These are phyloP conservation scores for Trichocomaceae sp. DNA, from an alignment of 2,329 filamentous ascomycete genomes.

Conservation along the genomic window DNA sequence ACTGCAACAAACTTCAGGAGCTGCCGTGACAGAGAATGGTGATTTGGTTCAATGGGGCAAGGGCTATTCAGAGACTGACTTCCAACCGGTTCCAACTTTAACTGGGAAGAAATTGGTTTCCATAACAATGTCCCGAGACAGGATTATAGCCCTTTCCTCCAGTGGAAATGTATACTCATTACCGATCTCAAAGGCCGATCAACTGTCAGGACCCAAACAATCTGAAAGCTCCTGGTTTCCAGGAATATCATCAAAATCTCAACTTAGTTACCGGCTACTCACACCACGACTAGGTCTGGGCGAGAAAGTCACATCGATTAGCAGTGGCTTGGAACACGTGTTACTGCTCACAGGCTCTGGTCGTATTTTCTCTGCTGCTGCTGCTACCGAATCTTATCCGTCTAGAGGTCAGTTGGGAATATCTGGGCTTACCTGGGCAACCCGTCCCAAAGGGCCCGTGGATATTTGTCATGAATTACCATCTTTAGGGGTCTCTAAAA, in stretches of 20 bases:
- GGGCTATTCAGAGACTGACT: constrained; percentile 61
- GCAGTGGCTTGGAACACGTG: constrained; percentile 76
- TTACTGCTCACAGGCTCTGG: constrained; percentile 78
- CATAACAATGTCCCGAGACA: constrained; percentile 70
- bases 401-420: constrained; percentile 80
- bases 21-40: constrained; percentile 78
- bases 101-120: constrained; percentile 73
- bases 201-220: constrained; percentile 57
- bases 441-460: constrained; percentile 67
- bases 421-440: constrained; percentile 72
- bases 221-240: constrained; percentile 65
- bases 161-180: constrained; percentile 78
- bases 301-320: constrained; percentile 68
- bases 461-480: constrained; percentile 76
- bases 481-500: constrained; percentile 62
- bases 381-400: constrained; percentile 71
- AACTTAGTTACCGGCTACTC: constrained; percentile 66
- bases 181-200: constrained; percentile 67
- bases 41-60: constrained; percentile 89
- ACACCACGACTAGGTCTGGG: constrained; percentile 61
- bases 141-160: constrained; percentile 70
- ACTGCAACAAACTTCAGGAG: constrained; percentile 73
- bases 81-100: constrained; percentile 63
- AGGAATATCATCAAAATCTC: constrained; percentile 57
- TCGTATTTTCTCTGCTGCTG: constrained; percentile 81